Percentiles rank a stretch among this genome's conserved stretches.
These are phyloP conservation scores for Entomophthora muscae DNA, from an alignment of 371 early-diverging fungal species.

Conservation along the genomic window DNA sequence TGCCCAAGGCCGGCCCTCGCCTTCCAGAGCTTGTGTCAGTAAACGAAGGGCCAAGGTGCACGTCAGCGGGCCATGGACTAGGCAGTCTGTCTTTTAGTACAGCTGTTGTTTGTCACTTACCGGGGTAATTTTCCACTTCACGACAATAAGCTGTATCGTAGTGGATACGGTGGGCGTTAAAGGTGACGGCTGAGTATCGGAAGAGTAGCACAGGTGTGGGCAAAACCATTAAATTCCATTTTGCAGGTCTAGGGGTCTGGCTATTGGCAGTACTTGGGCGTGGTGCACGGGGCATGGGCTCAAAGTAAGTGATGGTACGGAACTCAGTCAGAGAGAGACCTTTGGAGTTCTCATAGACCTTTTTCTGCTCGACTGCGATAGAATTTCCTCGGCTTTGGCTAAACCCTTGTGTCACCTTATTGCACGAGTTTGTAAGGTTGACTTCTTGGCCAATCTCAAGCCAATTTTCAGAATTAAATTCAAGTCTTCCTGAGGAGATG, in stretches of 20 bases:
- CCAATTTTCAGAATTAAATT: neutral
- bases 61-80: constrained; percentile 75
- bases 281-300: neutral
- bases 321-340: neutral
- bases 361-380: neutral
- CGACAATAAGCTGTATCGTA: constrained; percentile 55
- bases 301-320: neutral
- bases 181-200: constrained; percentile 69
- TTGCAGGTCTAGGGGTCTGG: neutral
- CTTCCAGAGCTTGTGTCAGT: constrained; percentile 14
- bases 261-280: neutral
- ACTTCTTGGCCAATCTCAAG: neutral
- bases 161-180: constrained; percentile 71
- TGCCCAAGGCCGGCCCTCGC: neutral
- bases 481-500: neutral
- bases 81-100: constrained; percentile 15
- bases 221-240: neutral
- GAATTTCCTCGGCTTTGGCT: neutral
- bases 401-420: neutral
- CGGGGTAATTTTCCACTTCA: constrained; percentile 48
- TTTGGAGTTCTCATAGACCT: neutral
- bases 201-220: constrained; percentile 51
- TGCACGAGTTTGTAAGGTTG: neutral
- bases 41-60: constrained; percentile 47
- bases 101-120: constrained; percentile 14